These are phyloP conservation scores for Hydrangea macrophylla DNA, from an alignment of 148 eudicot genomes.

Conservation along the genomic window DNA sequence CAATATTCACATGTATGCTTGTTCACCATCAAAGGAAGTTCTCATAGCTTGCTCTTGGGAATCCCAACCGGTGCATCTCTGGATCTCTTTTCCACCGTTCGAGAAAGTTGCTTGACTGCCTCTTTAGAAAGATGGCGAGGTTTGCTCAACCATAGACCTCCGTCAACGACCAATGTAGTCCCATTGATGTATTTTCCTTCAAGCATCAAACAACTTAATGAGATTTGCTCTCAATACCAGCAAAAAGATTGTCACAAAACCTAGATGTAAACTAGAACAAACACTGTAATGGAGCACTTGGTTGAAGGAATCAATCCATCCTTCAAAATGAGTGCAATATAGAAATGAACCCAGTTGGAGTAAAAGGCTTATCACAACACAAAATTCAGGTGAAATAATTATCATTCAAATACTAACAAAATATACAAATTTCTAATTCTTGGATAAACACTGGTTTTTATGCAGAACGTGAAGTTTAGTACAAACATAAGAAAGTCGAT, in stretches of 20 bases:
- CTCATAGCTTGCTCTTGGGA: constrained; percentile 61
- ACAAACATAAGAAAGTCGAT: too few species aligned
- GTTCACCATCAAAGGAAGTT: background rate
- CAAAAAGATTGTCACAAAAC: background rate
- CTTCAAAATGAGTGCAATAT: too few species aligned
- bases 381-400: too few species aligned
- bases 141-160: constrained; percentile 64
- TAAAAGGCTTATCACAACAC: too few species aligned
- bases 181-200: constrained; percentile 68
- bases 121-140: constrained; percentile 61
- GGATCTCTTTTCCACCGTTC: constrained; percentile 59
- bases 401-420: too few species aligned
- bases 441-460: too few species aligned
- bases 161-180: constrained; percentile 54
- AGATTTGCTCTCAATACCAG: background rate
- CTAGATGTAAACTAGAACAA: background rate
- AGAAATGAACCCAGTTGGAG: too few species aligned
- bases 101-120: constrained; percentile 55
- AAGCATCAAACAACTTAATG: background rate
- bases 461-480: too few species aligned
- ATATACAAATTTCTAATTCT: too few species aligned
- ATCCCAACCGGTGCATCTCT: constrained; percentile 43
- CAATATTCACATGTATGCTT: background rate
- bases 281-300: background rate
- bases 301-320: too few species aligned